A percentile compares a stretch with the other conserved stretches of the same genome.
Conservation (phyloP, 371 early-diverging fungal species). For the Lichtheimia corymbifera region DNA sequence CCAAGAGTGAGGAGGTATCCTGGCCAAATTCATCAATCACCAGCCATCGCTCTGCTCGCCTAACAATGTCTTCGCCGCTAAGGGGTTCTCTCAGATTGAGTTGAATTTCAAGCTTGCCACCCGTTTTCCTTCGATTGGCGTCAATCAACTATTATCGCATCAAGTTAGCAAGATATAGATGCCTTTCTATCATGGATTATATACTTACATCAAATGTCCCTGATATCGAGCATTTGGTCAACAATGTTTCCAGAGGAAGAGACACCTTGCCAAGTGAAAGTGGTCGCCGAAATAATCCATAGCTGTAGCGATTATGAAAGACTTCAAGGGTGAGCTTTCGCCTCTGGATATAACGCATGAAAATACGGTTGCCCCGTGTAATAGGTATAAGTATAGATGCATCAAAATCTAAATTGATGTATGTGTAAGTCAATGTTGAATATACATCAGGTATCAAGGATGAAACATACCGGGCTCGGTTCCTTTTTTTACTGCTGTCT, state of each 20-base stretch:
- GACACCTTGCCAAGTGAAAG: conserved; percentile 64
- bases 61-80: conserved; percentile 58
- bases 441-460: neutral
- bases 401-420: conserved; percentile 47
- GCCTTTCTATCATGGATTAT: no score
- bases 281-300: conserved; percentile 60
- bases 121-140: conserved; percentile 61
- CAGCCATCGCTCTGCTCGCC: conserved; percentile 73
- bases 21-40: conserved; percentile 57
- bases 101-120: conserved; percentile 70
- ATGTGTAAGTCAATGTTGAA: neutral
- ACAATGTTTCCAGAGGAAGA: conserved; percentile 58
- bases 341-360: conserved; percentile 67
- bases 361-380: conserved; percentile 60
- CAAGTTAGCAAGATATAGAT: neutral
- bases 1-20: conserved; percentile 23
- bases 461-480: conserved; percentile 45
- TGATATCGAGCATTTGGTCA: conserved; percentile 67
- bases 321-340: conserved; percentile 72
- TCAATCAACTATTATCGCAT: conserved; percentile 60
- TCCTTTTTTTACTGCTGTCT: conserved; percentile 55
- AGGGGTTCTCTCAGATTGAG: conserved; percentile 72
- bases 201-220: conserved; percentile 66
- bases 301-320: conserved; percentile 61
- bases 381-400: conserved; percentile 61